Evolutionary conservation across 2,329 filamentous ascomycete genomes (phyloP).

Genomic region (Xylariaceae sp.): DNA sequence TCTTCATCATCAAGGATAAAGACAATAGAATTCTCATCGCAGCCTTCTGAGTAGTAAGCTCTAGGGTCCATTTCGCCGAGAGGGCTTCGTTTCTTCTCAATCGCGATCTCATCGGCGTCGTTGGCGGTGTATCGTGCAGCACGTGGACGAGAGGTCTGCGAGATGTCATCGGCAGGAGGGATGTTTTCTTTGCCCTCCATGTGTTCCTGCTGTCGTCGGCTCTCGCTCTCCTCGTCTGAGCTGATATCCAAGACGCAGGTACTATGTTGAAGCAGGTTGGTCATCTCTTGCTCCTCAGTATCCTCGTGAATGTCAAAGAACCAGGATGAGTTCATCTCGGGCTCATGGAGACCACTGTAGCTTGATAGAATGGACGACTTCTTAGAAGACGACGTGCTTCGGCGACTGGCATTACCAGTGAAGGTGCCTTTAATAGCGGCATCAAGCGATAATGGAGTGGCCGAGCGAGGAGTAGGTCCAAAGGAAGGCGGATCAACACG

Average conservation of each 20-base stretch:
- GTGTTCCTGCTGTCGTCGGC: constrained; percentile 46
- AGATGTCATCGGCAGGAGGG: constrained; percentile 63
- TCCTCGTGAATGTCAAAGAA: constrained; percentile 95
- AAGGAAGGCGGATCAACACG: constrained; percentile 68
- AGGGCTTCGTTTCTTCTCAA: constrained; percentile 60
- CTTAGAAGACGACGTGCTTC: constrained; percentile 20
- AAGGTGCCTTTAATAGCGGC: constrained; percentile 76
- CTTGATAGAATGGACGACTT: constrained; percentile 29
- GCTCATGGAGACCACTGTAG: constrained; percentile 36
- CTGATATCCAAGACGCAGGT: constrained; percentile 83
- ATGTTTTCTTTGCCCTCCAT: constrained; percentile 85
- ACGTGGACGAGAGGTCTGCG: constrained; percentile 45
- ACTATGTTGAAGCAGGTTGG: constrained; percentile 87
- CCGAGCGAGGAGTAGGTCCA: constrained; percentile 40
- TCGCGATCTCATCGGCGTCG: constrained; percentile 48
- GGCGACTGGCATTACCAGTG: constrained; percentile 51
- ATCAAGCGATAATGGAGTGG: constrained; percentile 75
- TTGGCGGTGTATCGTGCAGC: constrained; percentile 30
- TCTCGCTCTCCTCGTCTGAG: constrained; percentile 72
- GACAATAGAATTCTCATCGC: constrained; percentile 56
- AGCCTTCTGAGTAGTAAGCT: constrained; percentile 63
- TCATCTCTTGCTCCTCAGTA: constrained; percentile 81
- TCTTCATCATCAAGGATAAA: constrained; percentile 59
- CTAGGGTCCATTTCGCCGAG: constrained; percentile 62
- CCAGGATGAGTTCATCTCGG: constrained; percentile 62